A percentile compares a stretch with the other conserved stretches of the same genome.
These are phyloP conservation scores for Cyberlindnera mrakii DNA, from an alignment of 805 yeast genomes.

Conservation along the genomic window DNA sequence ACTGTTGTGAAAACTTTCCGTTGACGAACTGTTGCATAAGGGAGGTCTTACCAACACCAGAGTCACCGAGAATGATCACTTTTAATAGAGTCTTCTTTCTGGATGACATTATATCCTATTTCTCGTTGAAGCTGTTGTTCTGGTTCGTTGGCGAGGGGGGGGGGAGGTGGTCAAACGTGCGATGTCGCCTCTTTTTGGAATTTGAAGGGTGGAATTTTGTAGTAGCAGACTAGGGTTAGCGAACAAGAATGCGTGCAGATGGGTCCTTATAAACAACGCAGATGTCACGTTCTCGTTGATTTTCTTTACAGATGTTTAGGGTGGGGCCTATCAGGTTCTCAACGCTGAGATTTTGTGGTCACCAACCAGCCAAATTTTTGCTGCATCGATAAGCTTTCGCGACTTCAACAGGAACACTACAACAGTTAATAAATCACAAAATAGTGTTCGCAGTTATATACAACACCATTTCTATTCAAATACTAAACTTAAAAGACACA, in stretches of 20 bases:
- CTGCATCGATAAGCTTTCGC: too few species aligned
- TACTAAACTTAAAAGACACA: too few species aligned
- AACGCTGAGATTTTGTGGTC: conserved; percentile 31
- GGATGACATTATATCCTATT: conserved; percentile 19
- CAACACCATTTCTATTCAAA: too few species aligned
- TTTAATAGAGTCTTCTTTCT: conserved; percentile 74
- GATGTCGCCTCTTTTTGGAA: too few species aligned
- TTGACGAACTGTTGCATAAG: conserved; percentile 96
- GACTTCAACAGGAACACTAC: too few species aligned
- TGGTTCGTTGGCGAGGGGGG: too few species aligned
- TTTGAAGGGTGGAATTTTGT: too few species aligned
- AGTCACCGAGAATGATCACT: conserved; percentile 91
- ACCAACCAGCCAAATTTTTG: too few species aligned
- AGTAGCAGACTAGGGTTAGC: conserved; percentile 57
- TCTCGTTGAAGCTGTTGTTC: background rate
- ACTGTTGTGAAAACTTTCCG: conserved; percentile 90
- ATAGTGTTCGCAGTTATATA: conserved; percentile 43
- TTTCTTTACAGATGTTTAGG: too few species aligned
- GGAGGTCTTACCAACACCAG: conserved; percentile 97
- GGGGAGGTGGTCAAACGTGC: too few species aligned
- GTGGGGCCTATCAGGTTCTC: conserved; percentile 50
- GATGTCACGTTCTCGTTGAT: conserved; percentile 48
- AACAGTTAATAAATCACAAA: conserved; percentile 38
- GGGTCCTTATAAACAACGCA: conserved; percentile 99
- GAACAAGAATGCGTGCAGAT: conserved; percentile 98